Evolutionary conservation across 768 basidiomycete species (phyloP).

Genomic region (Sarcodon sp.): DNA sequence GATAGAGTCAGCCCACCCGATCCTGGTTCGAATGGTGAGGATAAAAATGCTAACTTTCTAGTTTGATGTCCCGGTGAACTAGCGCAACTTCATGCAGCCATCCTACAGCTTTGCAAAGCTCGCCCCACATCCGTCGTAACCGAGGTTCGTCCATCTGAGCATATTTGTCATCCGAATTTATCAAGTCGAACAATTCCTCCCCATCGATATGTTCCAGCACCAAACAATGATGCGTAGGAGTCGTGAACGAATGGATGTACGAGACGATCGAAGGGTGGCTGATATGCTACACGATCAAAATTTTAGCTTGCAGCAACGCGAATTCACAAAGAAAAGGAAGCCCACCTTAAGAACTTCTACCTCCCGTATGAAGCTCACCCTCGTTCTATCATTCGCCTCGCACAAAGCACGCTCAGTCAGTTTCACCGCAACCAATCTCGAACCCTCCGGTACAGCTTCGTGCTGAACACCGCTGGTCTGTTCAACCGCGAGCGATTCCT

Average conservation of each 20-base stretch:
- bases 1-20: not conserved
- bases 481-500: not conserved
- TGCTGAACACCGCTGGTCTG: slow-evolving; percentile 14
- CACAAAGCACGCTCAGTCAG: slow-evolving; percentile 30
- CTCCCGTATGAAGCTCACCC: slow-evolving; percentile 71
- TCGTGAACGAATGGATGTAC: slow-evolving; percentile 58
- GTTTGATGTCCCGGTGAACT: slow-evolving; percentile 87
- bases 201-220: slow-evolving; percentile 67
- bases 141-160: slow-evolving; percentile 28
- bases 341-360: slow-evolving; percentile 73
- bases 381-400: slow-evolving; percentile 52
- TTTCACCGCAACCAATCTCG: slow-evolving; percentile 40
- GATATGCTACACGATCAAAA: slow-evolving; percentile 38
- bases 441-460: slow-evolving; percentile 29
- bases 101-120: slow-evolving; percentile 64
- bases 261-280: slow-evolving; percentile 73
- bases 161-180: slow-evolving; percentile 37
- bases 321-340: slow-evolving; percentile 5
- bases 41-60: slow-evolving; percentile 40
- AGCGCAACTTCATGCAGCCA: slow-evolving; percentile 84
- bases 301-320: slow-evolving; percentile 4
- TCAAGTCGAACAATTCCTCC: slow-evolving; percentile 71
- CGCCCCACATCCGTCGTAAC: slow-evolving; percentile 58
- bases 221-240: slow-evolving; percentile 60
- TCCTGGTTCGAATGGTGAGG: not conserved